These are phyloP conservation scores for Rutstroemia sp. DNA, from an alignment of 2,329 filamentous ascomycete species.

Conservation along the genomic window DNA sequence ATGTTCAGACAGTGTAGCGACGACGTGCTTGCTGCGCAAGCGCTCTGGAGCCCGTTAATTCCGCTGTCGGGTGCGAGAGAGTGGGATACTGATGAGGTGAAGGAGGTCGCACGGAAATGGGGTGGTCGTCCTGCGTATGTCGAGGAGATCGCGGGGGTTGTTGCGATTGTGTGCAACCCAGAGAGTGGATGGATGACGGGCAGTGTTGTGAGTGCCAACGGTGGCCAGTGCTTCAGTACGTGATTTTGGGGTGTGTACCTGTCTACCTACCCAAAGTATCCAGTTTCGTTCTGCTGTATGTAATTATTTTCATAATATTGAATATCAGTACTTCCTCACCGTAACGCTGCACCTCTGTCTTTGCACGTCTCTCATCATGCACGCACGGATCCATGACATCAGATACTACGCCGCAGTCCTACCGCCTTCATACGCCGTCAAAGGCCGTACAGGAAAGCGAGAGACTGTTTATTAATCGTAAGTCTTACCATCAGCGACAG, in stretches of 20 bases:
- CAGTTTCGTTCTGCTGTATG: too few species aligned
- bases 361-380: too few species aligned
- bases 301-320: too few species aligned
- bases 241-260: not conserved
- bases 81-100: conserved; percentile 9
- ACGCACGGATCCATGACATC: too few species aligned
- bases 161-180: conserved; percentile 11
- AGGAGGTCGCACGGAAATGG: conserved; percentile 8
- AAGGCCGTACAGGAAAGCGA: too few species aligned
- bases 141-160: conserved; percentile 10
- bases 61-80: conserved; percentile 9
- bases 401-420: too few species aligned
- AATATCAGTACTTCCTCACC: too few species aligned
- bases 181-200: conserved; percentile 12
- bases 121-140: conserved; percentile 10
- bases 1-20: conserved; percentile 12
- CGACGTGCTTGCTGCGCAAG: conserved; percentile 12
- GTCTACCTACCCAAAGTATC: too few species aligned
- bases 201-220: conserved; percentile 10
- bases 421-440: too few species aligned
- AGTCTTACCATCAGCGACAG: too few species aligned
- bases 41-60: conserved; percentile 7
- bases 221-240: conserved; percentile 10
- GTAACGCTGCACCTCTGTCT: too few species aligned
- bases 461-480: too few species aligned